Evolutionary conservation across 2,329 filamentous ascomycete genomes (phyloP).

Genomic region (Colletotrichum sp.): DNA sequence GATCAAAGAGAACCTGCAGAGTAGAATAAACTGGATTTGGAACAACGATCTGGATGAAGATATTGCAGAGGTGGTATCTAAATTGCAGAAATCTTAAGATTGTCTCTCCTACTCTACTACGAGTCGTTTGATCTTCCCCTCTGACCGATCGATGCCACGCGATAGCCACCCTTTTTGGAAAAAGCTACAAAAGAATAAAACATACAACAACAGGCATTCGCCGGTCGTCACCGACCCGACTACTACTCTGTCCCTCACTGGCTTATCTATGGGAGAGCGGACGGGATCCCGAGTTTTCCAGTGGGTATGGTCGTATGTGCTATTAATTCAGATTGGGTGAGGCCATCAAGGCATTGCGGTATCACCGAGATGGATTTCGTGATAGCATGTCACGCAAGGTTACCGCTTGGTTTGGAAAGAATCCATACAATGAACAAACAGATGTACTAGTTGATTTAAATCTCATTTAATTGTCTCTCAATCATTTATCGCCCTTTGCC

Average conservation of each 20-base stretch:
- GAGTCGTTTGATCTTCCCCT: not conserved
- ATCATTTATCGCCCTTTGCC: not conserved
- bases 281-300: not conserved
- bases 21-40: not conserved
- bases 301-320: not conserved
- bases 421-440: not conserved
- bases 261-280: not conserved
- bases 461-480: not conserved
- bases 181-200: no score
- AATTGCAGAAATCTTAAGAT: not conserved
- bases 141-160: not conserved
- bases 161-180: not conserved
- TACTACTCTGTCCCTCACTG: not conserved
- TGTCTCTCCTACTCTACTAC: not conserved
- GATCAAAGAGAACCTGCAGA: not conserved
- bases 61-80: not conserved
- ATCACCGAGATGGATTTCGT: not conserved
- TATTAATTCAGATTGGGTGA: fast-evolving
- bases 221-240: not conserved
- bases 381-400: not conserved
- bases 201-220: not conserved
- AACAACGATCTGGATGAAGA: not conserved
- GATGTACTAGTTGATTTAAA: not conserved
- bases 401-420: not conserved
- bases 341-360: not conserved